Percentiles rank a stretch among this genome's conserved stretches.
Evolutionary conservation across 176 grass and related monocot genomes (phyloP).

Genomic region (Juncus effusus): DNA sequence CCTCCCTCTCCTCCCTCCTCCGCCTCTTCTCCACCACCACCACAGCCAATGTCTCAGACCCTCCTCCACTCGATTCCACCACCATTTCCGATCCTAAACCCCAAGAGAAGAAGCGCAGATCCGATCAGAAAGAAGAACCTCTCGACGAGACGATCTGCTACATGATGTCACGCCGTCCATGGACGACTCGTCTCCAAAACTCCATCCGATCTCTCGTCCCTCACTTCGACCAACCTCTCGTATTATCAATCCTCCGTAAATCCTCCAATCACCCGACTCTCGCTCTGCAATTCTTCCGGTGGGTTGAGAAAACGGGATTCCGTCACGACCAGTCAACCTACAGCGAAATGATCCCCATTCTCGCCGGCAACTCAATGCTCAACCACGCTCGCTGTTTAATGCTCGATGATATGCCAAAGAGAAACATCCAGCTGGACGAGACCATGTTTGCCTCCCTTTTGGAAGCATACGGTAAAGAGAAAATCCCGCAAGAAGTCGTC

Average conservation of each 20-base stretch:
- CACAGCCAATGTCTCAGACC: not conserved
- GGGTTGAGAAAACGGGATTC: slow-evolving; percentile 78
- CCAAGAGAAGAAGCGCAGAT: not conserved
- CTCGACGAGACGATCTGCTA: slow-evolving; percentile 74
- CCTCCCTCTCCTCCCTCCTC: slow-evolving; percentile 24
- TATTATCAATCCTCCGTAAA: slow-evolving; percentile 54
- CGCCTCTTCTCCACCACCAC: slow-evolving; percentile 4
- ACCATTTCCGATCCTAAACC: not conserved
- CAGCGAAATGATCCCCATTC: slow-evolving; percentile 46
- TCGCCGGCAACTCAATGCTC: slow-evolving; percentile 64
- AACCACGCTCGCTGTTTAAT: slow-evolving; percentile 95
- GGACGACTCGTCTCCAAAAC: slow-evolving; percentile 95
- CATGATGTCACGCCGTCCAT: slow-evolving; percentile 75
- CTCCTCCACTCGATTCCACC: not conserved
- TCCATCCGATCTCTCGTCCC: slow-evolving; percentile 67
- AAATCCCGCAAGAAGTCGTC: slow-evolving; percentile 83
- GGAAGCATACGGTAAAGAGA: slow-evolving; percentile 53
- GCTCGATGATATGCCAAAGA: slow-evolving; percentile 80
- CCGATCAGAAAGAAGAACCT: slow-evolving; percentile 24
- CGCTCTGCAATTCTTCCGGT: slow-evolving; percentile 87
- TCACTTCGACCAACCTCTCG: slow-evolving; percentile 40
- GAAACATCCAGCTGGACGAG: slow-evolving; percentile 52
- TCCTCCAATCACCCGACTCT: slow-evolving; percentile 38
- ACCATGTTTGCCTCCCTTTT: slow-evolving; percentile 58
- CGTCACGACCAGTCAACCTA: slow-evolving; percentile 53